Evolutionary conservation across 2,329 filamentous ascomycete species (phyloP), one percentile per base, ranked within the genome.

Genomic region (Beauveria medogensis): DNA sequence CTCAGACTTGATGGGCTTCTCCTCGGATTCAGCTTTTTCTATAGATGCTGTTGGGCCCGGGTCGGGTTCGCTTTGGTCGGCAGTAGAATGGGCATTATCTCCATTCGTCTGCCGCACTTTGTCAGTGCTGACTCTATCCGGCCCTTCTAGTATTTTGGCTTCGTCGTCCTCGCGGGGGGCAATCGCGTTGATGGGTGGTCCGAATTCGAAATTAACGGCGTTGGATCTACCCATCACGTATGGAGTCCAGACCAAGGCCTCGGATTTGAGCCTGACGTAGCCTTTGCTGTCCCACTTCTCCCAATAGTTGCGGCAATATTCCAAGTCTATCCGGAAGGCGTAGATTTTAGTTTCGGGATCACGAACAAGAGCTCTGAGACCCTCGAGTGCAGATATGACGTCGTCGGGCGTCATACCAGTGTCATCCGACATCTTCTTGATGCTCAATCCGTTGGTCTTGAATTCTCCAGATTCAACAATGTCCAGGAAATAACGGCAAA

Each of bases 391-490:
- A 14, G 94, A 95, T 14, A 99, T 90, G 63, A 97, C 92, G 73
- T 99, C 94, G 74, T 99, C 94, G 0, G 93, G 83, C 1, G 94
- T 97, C 85, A 99, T 92, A 12, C 94, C 94, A 0, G 93, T 97
- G 63, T 91, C 87, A 65, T 93, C 87, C 0, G 93, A 96, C 64
- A 95, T 91, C 34, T 84, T 78, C 64, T 81, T 81, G 67, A 87
- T 80, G 64, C 84, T 87, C 20, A 87, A 73, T 2, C 82, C 82
- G 10, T 77, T 76, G 62, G 75, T 77, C 59, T 67, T 68, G 55
- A 71, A 64, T n/a, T 67, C 65, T 1, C 65, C 69, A 2, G 63
- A 63, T 9, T 71, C 68, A 64, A 73, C 67, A 14, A 68, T 62
- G 65, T 87, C 75, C 43, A 92, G 78, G 7, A 99, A 80, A 67